phyloP scores from a whole-genome alignment of 2,329 filamentous ascomycete species.

The Botrytis byssoidea region DNA sequence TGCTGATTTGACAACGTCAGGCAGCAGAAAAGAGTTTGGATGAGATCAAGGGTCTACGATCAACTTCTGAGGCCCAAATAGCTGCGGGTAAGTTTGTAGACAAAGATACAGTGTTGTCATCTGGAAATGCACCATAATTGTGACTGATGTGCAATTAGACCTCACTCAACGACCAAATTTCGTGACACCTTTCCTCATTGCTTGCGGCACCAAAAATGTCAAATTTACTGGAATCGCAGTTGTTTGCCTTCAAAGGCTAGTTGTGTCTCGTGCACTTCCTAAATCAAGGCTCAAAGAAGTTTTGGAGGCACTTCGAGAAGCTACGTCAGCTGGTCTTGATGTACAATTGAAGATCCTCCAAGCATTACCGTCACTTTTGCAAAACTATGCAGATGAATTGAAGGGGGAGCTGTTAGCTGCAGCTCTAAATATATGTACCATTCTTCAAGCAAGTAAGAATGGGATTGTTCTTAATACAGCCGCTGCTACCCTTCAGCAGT shows the following conservation, averaged over 20 bases:
- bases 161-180: conserved; percentile 79
- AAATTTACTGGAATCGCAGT: conserved; percentile 88
- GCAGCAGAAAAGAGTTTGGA: conserved; percentile 91
- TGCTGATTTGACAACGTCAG: conserved; percentile 45
- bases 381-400: conserved; percentile 83
- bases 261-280: conserved; percentile 77
- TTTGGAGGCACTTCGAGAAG: conserved; percentile 82
- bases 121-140: not conserved
- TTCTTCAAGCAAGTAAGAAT: conserved; percentile 87
- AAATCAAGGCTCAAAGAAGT: conserved; percentile 79
- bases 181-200: conserved; percentile 89
- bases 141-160: conserved; percentile 52
- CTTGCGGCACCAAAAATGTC: conserved; percentile 84
- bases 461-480: conserved; percentile 93
- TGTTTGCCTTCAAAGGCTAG: conserved; percentile 83
- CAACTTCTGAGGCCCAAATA: conserved; percentile 65
- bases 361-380: conserved; percentile 81
- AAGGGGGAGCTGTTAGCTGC: conserved; percentile 78
- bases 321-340: conserved; percentile 76
- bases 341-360: conserved; percentile 96
- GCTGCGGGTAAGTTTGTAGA: conserved; percentile 39
- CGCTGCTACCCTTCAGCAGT: conserved; percentile 91
- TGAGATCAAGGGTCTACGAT: conserved; percentile 75
- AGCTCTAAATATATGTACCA: conserved; percentile 86
- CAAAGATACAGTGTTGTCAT: not conserved